These are phyloP conservation scores for Bodo saltans DNA, from an alignment of 78 protist genomes.

Conservation along the genomic window DNA sequence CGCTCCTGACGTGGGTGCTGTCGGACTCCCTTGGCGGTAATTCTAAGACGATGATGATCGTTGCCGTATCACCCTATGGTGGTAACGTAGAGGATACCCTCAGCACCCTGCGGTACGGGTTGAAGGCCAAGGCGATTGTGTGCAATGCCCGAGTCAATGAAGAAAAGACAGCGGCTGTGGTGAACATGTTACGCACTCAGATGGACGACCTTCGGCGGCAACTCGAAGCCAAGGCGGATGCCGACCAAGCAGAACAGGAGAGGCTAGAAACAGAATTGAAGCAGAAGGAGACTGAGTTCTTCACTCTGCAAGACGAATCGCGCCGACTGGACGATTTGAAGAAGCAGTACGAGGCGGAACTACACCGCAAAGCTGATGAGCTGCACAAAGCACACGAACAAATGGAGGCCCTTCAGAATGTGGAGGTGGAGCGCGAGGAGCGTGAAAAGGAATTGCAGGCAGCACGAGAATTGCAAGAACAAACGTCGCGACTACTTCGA, in stretches of 20 bases:
- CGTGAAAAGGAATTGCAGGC: not conserved
- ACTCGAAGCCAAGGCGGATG: not conserved
- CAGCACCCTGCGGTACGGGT: conserved; percentile 73
- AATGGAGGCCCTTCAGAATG: not conserved
- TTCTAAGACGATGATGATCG: conserved; percentile 76
- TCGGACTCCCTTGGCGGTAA: conserved; percentile 83
- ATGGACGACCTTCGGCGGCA: conserved; percentile 13
- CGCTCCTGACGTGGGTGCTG: conserved; percentile 92
- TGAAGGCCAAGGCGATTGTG: conserved; percentile 68
- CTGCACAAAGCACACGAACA: not conserved
- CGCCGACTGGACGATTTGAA: not conserved
- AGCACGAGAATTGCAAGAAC: not conserved
- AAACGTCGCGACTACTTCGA: not conserved
- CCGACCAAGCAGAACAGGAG: not conserved
- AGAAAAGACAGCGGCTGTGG: not conserved
- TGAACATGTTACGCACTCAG: not conserved
- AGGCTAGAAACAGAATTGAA: not conserved
- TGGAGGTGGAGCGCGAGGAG: not conserved
- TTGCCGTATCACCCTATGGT: conserved; percentile 61
- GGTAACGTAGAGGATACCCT: conserved; percentile 58
- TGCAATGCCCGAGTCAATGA: conserved; percentile 43
- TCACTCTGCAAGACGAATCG: not conserved
- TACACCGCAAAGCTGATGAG: not conserved
- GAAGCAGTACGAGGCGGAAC: not conserved
- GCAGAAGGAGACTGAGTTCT: not conserved